Conservation (phyloP, 1,139 yeast genomes). For the Blastobotrys niveus region DNA sequence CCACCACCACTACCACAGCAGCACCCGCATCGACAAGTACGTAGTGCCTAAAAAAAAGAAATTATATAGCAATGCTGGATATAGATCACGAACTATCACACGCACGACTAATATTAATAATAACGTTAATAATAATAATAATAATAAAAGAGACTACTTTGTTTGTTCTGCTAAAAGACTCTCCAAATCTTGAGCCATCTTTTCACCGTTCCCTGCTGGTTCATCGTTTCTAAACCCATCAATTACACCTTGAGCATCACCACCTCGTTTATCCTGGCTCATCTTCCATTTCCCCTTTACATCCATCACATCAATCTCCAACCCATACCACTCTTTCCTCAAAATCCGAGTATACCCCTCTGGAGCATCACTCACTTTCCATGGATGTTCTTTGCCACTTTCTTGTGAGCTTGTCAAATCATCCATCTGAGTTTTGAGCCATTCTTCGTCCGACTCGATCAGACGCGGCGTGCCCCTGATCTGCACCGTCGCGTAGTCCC, state of each 20-base stretch:
- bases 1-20: neutral
- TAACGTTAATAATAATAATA: too few species aligned
- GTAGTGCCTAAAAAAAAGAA: too few species aligned
- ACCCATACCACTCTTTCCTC: conserved; percentile 55
- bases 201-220: too few species aligned
- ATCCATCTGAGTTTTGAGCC: conserved; percentile 45
- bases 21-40: neutral
- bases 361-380: conserved; percentile 60
- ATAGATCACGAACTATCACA: too few species aligned
- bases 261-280: conserved; percentile 46
- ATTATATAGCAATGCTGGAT: too few species aligned
- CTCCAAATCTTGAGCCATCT: too few species aligned
- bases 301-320: conserved; percentile 48
- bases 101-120: too few species aligned
- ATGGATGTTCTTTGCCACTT: conserved; percentile 37
- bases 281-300: conserved; percentile 56
- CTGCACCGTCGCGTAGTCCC: conserved; percentile 65
- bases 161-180: too few species aligned
- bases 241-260: conserved; percentile 50
- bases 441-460: conserved; percentile 36
- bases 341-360: conserved; percentile 41
- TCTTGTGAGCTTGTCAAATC: conserved; percentile 49
- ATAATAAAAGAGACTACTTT: too few species aligned
- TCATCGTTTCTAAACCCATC: too few species aligned
- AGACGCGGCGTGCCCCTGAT: conserved; percentile 50